Percentiles rank a stretch among this genome's conserved stretches.
These are phyloP conservation scores for Fusarium longipes DNA, from an alignment of 2,329 filamentous ascomycete genomes.

Conservation along the genomic window DNA sequence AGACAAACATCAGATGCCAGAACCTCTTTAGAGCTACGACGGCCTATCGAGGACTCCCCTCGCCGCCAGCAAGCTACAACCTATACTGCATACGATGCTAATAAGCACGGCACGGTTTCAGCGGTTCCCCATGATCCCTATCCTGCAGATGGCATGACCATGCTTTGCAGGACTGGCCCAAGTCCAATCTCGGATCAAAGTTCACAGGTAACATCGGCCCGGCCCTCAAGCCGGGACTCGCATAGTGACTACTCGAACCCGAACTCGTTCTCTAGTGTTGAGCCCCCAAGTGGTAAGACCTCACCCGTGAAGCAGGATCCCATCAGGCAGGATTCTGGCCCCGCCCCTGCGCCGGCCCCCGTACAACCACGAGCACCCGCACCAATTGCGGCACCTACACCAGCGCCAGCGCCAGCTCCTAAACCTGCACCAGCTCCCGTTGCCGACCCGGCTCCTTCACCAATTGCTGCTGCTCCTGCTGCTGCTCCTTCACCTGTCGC, in stretches of 20 bases:
- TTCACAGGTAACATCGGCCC: slow-evolving; percentile 66
- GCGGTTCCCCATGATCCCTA: slow-evolving; percentile 91
- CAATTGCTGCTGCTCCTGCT: not conserved
- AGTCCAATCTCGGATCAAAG: slow-evolving; percentile 69
- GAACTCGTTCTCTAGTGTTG: slow-evolving; percentile 88
- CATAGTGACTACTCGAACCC: slow-evolving; percentile 91
- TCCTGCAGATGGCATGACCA: slow-evolving; percentile 95
- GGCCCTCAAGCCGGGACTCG: slow-evolving; percentile 87
- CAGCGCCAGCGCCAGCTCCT: not conserved
- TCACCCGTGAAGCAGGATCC: slow-evolving; percentile 77
- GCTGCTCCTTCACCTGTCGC: not conserved
- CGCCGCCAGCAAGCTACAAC: slow-evolving; percentile 34
- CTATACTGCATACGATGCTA: slow-evolving; percentile 55
- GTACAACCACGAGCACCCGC: not conserved
- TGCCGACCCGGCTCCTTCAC: not conserved
- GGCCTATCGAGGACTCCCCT: slow-evolving; percentile 43
- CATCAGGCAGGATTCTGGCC: slow-evolving; percentile 17
- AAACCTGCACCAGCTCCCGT: not conserved
- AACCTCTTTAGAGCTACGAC: slow-evolving; percentile 41
- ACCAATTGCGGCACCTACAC: not conserved
- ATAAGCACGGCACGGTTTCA: slow-evolving; percentile 70
- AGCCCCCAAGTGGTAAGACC: slow-evolving; percentile 77
- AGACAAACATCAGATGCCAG: slow-evolving; percentile 30
- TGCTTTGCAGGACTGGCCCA: slow-evolving; percentile 86
- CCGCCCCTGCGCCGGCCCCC: not conserved